Evolutionary conservation across 352 stramenopile species (phyloP).

Genomic region (Pythium aristosporum): DNA sequence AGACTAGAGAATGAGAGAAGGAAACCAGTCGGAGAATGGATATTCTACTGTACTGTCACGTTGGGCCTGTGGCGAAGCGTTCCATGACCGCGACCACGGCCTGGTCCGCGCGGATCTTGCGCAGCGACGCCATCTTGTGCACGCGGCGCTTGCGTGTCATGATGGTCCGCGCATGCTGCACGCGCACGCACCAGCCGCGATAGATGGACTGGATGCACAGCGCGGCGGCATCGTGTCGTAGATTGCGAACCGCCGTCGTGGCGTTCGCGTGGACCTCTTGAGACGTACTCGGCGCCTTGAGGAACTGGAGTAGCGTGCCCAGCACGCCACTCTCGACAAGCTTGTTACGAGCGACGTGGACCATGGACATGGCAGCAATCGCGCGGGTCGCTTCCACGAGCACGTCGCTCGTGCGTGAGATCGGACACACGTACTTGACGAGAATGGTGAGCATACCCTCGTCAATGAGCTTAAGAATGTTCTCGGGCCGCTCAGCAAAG

Average conservation of each 20-base stretch:
- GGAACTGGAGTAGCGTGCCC: constrained; percentile 53
- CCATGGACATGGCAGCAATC: constrained; percentile 57
- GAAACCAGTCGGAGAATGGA: too few species aligned
- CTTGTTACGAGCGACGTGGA: constrained; percentile 54
- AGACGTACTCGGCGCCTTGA: constrained; percentile 42
- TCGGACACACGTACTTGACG: constrained; percentile 68
- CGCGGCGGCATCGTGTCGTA: constrained; percentile 70
- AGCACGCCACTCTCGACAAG: constrained; percentile 65
- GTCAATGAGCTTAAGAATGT: constrained; percentile 72
- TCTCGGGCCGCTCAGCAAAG: constrained; percentile 68
- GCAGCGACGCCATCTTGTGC: constrained; percentile 33
- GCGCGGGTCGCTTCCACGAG: constrained; percentile 56
- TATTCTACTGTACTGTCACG: too few species aligned
- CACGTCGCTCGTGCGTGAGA: constrained; percentile 51
- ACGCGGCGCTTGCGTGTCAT: constrained; percentile 29
- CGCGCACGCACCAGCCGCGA: constrained; percentile 56
- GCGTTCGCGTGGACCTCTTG: constrained; percentile 41
- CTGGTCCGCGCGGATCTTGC: constrained; percentile 29
- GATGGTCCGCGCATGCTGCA: constrained; percentile 32
- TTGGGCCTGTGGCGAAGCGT: constrained; percentile 20
- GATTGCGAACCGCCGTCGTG: constrained; percentile 48
- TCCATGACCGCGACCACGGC: constrained; percentile 31
- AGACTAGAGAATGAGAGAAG: constrained; percentile 18
- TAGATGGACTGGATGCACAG: constrained; percentile 75
- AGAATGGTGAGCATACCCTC: constrained; percentile 58